Evolutionary conservation across 257 asterid species (phyloP).

Genomic region (Capsicum chinense): DNA sequence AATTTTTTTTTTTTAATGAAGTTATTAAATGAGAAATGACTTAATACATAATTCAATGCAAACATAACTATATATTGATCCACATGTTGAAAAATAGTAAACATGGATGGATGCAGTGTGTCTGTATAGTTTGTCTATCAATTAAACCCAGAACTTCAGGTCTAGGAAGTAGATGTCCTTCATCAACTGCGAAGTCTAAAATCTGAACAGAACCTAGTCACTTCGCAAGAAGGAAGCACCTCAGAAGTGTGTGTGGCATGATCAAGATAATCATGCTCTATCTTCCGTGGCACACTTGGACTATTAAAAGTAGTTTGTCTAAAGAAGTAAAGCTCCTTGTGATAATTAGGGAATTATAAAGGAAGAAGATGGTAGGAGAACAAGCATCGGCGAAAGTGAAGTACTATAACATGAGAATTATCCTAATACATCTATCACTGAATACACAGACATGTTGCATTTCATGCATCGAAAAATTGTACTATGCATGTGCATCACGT

Average conservation of each 20-base stretch:
- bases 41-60: neutral
- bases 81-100: neutral
- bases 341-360: slow-evolving; percentile 9
- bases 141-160: neutral
- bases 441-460: slow-evolving; percentile 1
- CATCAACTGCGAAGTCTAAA: slow-evolving; percentile 16
- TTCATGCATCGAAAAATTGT: neutral
- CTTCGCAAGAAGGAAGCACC: slow-evolving; percentile 23
- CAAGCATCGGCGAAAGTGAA: neutral
- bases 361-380: neutral
- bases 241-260: neutral
- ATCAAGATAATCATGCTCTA: neutral
- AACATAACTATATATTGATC: neutral
- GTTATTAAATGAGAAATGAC: neutral
- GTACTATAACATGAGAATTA: neutral
- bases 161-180: neutral
- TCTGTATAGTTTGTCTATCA: neutral
- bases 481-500: neutral
- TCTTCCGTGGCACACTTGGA: slow-evolving; percentile 7
- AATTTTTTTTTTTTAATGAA: neutral
- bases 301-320: neutral
- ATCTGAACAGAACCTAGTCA: slow-evolving; percentile 24
- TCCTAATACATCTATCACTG: neutral
- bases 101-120: neutral
- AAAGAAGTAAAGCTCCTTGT: neutral